phyloP scores from a whole-genome alignment of 2,329 filamentous ascomycete genomes.

The Orbilia blumenaviensis region DNA sequence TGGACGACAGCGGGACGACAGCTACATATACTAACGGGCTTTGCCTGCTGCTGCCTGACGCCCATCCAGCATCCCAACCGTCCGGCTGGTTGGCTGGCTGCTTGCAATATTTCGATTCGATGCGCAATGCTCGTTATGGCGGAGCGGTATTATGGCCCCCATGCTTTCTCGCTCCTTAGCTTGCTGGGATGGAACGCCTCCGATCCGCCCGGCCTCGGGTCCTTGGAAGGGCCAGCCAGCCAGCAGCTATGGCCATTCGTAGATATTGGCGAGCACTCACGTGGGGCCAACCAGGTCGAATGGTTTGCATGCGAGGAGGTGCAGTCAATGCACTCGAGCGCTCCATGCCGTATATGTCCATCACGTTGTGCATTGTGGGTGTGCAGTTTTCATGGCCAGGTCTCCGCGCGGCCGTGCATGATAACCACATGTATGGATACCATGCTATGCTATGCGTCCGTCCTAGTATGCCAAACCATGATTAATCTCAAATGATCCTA shows the following conservation, averaged over 20 bases:
- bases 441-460: too few species aligned
- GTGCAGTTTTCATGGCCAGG: too few species aligned
- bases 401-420: too few species aligned
- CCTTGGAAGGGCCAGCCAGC: not conserved
- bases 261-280: conserved; percentile 7
- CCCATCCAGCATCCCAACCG: conserved; percentile 52
- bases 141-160: conserved; percentile 35
- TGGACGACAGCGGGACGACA: conserved; percentile 52
- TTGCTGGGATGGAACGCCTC: conserved; percentile 51
- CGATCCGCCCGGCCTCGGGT: conserved; percentile 50
- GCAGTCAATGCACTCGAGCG: not conserved
- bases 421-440: too few species aligned
- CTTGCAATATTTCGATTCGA: conserved; percentile 51
- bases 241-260: not conserved
- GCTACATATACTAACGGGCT: conserved; percentile 54
- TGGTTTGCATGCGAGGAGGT: conserved; percentile 7
- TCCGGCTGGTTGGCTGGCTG: conserved; percentile 31
- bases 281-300: conserved; percentile 4
- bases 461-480: too few species aligned
- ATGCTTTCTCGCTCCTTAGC: conserved; percentile 31
- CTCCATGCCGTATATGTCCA: not conserved
- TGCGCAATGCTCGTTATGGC: conserved; percentile 37
- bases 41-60: conserved; percentile 54
- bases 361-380: not conserved
- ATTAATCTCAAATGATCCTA: too few species aligned